phyloP scores from a whole-genome alignment of 352 stramenopile genomes.

The Detonula confervacea region DNA sequence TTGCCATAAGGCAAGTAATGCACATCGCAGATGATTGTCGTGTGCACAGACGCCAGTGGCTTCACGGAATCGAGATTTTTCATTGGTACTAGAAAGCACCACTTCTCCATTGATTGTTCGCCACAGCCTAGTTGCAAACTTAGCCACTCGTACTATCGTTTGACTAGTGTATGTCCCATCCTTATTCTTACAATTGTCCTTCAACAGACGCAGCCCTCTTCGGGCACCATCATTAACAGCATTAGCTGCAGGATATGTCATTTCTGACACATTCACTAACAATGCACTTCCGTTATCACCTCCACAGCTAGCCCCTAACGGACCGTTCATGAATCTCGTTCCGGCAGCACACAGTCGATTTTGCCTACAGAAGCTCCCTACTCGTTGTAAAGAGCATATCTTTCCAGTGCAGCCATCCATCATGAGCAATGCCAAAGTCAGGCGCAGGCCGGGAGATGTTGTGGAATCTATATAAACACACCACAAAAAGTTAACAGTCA shows the following conservation, averaged over 20 bases:
- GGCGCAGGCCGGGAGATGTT: constrained; percentile 65
- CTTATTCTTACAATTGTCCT: constrained; percentile 57
- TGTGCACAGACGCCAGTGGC: constrained; percentile 60
- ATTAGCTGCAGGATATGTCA: constrained; percentile 68
- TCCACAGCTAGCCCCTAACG: constrained; percentile 71
- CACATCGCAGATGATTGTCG: constrained; percentile 69
- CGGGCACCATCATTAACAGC: constrained; percentile 82
- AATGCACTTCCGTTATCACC: constrained; percentile 75
- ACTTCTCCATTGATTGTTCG: constrained; percentile 81
- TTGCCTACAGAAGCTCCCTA: constrained; percentile 66
- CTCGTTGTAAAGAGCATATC: constrained; percentile 80
- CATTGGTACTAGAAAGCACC: not conserved
- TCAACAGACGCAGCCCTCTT: constrained; percentile 64
- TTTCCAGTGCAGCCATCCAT: constrained; percentile 81
- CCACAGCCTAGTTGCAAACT: constrained; percentile 79
- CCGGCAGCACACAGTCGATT: constrained; percentile 62
- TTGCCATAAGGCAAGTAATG: constrained; percentile 78
- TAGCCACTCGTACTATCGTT: constrained; percentile 68
- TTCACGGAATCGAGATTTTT: not conserved
- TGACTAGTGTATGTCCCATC: constrained; percentile 42
- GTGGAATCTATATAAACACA: constrained; percentile 55
- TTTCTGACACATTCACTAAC: constrained; percentile 59
- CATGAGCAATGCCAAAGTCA: constrained; percentile 79
- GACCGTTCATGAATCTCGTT: constrained; percentile 72
- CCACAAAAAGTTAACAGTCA: no score